Evolutionary conservation across 176 grass and related monocot genomes (phyloP).

Genomic region (Dactylis glomerata): DNA sequence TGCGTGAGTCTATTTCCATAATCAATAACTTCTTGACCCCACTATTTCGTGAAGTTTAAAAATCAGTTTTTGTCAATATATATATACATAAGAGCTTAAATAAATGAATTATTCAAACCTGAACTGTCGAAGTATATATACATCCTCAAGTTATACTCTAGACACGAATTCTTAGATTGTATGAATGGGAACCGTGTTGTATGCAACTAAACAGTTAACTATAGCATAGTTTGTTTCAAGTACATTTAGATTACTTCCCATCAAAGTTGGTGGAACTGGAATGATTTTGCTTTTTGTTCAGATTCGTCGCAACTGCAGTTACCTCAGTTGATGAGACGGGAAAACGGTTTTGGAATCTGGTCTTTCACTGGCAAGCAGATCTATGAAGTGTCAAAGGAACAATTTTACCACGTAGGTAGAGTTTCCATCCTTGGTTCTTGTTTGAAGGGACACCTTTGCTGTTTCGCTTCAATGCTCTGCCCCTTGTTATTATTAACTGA

Average conservation of each 20-base stretch:
- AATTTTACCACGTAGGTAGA: conserved; percentile 69
- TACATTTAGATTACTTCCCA: not conserved
- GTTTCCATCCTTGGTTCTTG: not conserved
- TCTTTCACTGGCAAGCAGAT: conserved; percentile 79
- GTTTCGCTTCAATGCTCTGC: not conserved
- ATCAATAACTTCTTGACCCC: not conserved
- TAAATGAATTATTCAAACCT: not conserved
- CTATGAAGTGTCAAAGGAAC: conserved; percentile 82
- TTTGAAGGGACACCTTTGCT: not conserved
- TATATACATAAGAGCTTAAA: not conserved
- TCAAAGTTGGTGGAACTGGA: not conserved
- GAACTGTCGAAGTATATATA: not conserved
- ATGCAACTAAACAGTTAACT: not conserved
- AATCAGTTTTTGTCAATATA: not conserved
- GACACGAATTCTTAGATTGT: not conserved
- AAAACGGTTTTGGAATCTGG: conserved; percentile 75
- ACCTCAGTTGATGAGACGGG: conserved; percentile 91
- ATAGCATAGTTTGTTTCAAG: not conserved
- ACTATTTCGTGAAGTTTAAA: not conserved
- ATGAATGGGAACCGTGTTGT: not conserved
- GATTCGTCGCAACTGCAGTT: conserved; percentile 72
- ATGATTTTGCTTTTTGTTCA: conserved; percentile 12
- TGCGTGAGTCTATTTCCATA: conserved; percentile 15
- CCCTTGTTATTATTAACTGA: not conserved
- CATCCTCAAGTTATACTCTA: not conserved